Evolutionary conservation across 2,329 filamentous ascomycete species (phyloP), one percentile per base, ranked within the genome.

Genomic region (Penicillium sp.): DNA sequence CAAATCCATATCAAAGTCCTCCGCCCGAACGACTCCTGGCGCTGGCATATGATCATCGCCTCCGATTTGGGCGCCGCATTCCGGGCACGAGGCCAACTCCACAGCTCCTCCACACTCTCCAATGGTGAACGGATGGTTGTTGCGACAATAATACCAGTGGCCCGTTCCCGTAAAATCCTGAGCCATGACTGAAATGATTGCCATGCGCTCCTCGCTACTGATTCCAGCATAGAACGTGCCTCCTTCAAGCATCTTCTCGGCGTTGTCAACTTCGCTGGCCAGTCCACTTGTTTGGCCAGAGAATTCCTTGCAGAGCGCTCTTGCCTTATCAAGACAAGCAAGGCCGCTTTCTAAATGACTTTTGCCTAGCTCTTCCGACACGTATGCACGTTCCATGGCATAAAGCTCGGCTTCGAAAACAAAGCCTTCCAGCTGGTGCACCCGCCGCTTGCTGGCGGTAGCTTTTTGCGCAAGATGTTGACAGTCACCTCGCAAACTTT

Each of bases 91-190:
- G 1, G 86, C 80, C 19, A 64, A 53, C 68, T 90, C 60, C 84
- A 88, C 87, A 0, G 86, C 83, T 80, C 85, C 84, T 1, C 86
- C 86, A 63, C 86, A 89, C 58, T 89, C 84, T 1, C 86, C 86
- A 33, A 89, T 79, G 0, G 85, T 84, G 61, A 90, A 87, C 5
- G 73, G 72, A 63, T 76, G 72, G 1, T 69, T 67, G 48, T 75
- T 74, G 19, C 47, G 57, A 55, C 74, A 77, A 51, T 74, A 71
- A 54, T 75, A 81, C 63, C 75, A 79, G 57, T 78, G 77, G 0
- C 86, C 86, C 0, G 79, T 83, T 0, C 81, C 80, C 0, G 52
- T 58, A 37, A 84, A 80, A 59, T 82, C 80, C 0, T 48, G 54
- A 1, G 78, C 68, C 82, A 86, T 41, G 39, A 22, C 39, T 41